Percentiles rank a stretch among this genome's conserved stretches.
Conservation (phyloP, 306 rosid species). For the Ormosia semicastrata region DNA sequence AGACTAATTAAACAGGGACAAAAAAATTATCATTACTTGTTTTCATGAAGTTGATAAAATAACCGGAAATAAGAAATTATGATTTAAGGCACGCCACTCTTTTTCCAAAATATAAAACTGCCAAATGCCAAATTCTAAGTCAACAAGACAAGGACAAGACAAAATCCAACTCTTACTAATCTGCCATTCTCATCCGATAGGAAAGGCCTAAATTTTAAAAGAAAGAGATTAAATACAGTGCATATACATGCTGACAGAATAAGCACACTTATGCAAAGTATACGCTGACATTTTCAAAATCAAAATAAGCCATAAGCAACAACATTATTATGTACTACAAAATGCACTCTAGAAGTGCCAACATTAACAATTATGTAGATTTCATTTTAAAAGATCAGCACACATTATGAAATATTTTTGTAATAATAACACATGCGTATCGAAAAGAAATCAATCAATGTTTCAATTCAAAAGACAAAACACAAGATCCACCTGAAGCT, state of each 20-base stretch:
- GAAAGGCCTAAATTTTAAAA: not conserved
- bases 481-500: slow-evolving; percentile 17
- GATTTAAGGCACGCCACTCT: not conserved
- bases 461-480: not conserved
- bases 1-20: not conserved
- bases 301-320: not conserved
- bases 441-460: not conserved
- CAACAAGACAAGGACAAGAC: not conserved
- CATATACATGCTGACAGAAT: not conserved
- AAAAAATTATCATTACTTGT: not conserved
- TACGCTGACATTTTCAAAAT: not conserved
- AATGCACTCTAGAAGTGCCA: not conserved
- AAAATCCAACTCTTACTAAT: not conserved
- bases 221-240: not conserved
- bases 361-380: not conserved
- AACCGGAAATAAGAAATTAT: not conserved
- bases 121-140: not conserved
- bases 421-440: not conserved
- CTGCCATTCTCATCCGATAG: not conserved
- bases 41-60: not conserved
- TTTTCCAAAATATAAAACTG: not conserved
- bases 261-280: not conserved
- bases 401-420: not conserved
- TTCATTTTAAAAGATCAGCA: slow-evolving; percentile 2
- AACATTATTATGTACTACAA: not conserved